These are phyloP conservation scores for Rhodotorula paludigena DNA, from an alignment of 768 basidiomycete species.

Conservation along the genomic window DNA sequence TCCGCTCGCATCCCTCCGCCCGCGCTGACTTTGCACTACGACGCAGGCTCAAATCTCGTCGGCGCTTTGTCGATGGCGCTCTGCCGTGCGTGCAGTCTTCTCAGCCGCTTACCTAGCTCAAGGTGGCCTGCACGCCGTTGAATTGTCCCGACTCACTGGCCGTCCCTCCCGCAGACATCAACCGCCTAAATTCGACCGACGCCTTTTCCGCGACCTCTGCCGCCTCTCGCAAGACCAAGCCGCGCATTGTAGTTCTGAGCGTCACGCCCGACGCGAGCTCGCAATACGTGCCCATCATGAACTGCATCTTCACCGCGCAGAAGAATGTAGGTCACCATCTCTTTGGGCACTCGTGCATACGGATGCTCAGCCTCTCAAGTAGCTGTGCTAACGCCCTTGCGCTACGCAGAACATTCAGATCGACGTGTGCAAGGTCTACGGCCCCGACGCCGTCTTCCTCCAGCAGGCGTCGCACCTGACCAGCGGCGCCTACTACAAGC, in stretches of 20 bases:
- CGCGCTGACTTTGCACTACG: neutral
- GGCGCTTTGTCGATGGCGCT: conserved; percentile 85
- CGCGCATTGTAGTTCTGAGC: conserved; percentile 71
- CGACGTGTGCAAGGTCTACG: conserved; percentile 88
- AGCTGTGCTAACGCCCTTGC: neutral
- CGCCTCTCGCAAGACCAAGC: conserved; percentile 44
- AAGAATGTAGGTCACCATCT: conserved; percentile 61
- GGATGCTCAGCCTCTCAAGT: too few relatives aligned
- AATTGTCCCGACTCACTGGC: too few relatives aligned
- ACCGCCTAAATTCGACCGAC: conserved; percentile 52
- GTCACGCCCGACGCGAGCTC: conserved; percentile 83
- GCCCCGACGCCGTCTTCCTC: conserved; percentile 80
- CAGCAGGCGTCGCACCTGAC: conserved; percentile 97
- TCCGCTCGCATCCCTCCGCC: neutral
- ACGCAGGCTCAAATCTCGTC: conserved; percentile 56
- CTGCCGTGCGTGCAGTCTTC: conserved; percentile 60
- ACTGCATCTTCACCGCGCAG: conserved; percentile 96
- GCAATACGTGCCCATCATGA: conserved; percentile 98
- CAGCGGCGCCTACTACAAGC: conserved; percentile 83
- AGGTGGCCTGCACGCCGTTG: neutral
- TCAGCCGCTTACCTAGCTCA: neutral
- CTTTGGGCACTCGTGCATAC: neutral
- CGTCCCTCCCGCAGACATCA: conserved; percentile 57
- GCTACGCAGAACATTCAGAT: conserved; percentile 79
- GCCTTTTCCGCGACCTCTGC: neutral